Percentiles rank a stretch among this genome's conserved stretches.
Evolutionary conservation across 108 stramenopile genomes (phyloP).

Genomic region (Cyclotella sp.): DNA sequence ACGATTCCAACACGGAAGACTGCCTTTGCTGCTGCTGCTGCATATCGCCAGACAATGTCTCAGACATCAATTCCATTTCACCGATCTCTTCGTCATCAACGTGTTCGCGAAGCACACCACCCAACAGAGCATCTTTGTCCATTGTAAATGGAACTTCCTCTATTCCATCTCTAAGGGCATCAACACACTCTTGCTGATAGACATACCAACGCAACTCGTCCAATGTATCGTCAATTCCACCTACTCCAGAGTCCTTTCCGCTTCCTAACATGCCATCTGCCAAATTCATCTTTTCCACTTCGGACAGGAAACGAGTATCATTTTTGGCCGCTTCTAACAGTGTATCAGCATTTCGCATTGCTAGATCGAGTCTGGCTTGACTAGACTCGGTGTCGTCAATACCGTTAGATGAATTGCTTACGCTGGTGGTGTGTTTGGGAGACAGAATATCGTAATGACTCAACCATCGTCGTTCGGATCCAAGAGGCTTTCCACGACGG

Average conservation of each 20-base stretch:
- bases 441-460: conserved; percentile 69
- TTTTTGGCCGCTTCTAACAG: conserved; percentile 57
- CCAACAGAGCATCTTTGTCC: conserved; percentile 54
- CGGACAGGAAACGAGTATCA: conserved; percentile 70
- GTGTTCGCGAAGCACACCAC: conserved; percentile 43
- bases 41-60: not conserved
- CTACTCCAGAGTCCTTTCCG: conserved; percentile 32
- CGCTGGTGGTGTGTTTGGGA: not conserved
- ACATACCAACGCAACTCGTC: conserved; percentile 85
- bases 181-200: conserved; percentile 72
- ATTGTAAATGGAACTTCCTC: conserved; percentile 62
- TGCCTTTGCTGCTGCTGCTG: not conserved
- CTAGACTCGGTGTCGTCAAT: conserved; percentile 16
- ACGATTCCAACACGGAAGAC: not conserved
- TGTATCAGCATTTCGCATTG: conserved; percentile 69
- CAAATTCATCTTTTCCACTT: conserved; percentile 78
- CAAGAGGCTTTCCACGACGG: conserved; percentile 82
- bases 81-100: conserved; percentile 18
- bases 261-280: conserved; percentile 52
- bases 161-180: conserved; percentile 54
- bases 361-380: conserved; percentile 40
- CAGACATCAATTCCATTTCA: conserved; percentile 11
- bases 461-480: conserved; percentile 78
- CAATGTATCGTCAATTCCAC: conserved; percentile 50
- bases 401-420: not conserved